phyloP scores from a whole-genome alignment of 1,284 basidiomycete genomes.

The Trichosporon sp. region DNA sequence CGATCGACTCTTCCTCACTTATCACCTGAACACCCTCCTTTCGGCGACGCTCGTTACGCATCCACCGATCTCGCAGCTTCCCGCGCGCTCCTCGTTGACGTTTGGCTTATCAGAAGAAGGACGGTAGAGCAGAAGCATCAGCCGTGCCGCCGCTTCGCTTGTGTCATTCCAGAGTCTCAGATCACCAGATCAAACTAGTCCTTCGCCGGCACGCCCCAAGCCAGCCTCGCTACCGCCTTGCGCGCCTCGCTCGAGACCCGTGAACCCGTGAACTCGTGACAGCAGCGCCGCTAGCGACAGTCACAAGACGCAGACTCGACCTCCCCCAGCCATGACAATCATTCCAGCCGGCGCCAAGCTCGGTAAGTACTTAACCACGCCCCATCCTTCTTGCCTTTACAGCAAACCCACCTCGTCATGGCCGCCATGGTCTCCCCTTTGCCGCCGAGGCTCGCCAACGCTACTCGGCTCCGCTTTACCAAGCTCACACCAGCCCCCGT shows the following conservation, averaged over 20 bases:
- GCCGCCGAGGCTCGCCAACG: background rate
- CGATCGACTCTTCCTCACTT: too few relatives aligned
- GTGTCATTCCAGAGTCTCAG: background rate
- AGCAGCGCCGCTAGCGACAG: background rate
- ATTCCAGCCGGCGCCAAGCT: constrained; percentile 48
- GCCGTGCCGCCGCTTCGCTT: background rate
- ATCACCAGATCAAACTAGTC: background rate
- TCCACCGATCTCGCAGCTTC: background rate
- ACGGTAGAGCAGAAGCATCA: background rate
- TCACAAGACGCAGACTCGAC: background rate
- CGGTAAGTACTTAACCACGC: constrained; percentile 37
- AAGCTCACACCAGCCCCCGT: constrained; percentile 41
- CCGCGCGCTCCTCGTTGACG: background rate
- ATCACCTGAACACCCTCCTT: background rate
- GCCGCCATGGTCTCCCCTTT: constrained; percentile 2
- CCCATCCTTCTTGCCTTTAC: background rate
- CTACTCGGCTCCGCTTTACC: background rate
- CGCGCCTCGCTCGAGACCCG: background rate
- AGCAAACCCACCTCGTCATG: background rate
- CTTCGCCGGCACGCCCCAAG: background rate
- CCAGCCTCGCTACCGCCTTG: background rate
- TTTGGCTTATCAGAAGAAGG: constrained; percentile 1
- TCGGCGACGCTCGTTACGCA: background rate
- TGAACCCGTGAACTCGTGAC: background rate
- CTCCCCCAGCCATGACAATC: constrained; percentile 41